Evolutionary conservation across 225 moss, liverwort and hornwort species (phyloP), one percentile per base, ranked within the genome.

Genomic region (Antitrichia curtipendula): DNA sequence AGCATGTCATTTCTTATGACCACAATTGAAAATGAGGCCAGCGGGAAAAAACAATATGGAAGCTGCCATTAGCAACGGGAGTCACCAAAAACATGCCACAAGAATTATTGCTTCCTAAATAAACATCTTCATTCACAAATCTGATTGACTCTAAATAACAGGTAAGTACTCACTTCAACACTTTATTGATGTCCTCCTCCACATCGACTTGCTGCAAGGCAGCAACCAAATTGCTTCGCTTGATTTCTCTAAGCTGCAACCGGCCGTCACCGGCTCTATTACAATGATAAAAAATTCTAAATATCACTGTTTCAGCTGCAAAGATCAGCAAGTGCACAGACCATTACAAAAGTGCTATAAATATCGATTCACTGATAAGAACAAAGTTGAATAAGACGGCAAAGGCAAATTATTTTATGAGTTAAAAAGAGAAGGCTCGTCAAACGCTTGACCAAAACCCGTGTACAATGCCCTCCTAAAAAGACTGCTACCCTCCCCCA

Each of bases 161-260:
- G 76, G 20, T 16, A 24, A 88, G 12, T n/a, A 87, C 95, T 91
- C 83, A 98, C 97, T 95, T 94, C 61, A 98, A 90, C 49, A 98
- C 96, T 92, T 96, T 98, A 89, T 98, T 98, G 61, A 98, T 98
- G 90, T 98, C 97, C 84, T 96, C 97, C 88, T 98, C 96, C 88
- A 94, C 95, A 88, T 98, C 97, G 74, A 98, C 96, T 91, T 95
- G 96, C 87, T 96, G 96, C 85, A 98, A 90, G 78, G 97, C 95
- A 75, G 91, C 83, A 88, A 96, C 88, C 59, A 98, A 93, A 88
- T 96, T 94, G 90, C 97, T 96, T 79, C 96, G 92, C 88, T 96
- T 98, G 87, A 98, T 92, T 90, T 98, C 97, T 91, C 96, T 96
- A 90, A 98, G 93, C 85, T 92, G 97, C 85, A 98, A 94, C 83